These are phyloP conservation scores for Thalia dealbata DNA, from an alignment of 176 grass and related monocot species.

Conservation along the genomic window DNA sequence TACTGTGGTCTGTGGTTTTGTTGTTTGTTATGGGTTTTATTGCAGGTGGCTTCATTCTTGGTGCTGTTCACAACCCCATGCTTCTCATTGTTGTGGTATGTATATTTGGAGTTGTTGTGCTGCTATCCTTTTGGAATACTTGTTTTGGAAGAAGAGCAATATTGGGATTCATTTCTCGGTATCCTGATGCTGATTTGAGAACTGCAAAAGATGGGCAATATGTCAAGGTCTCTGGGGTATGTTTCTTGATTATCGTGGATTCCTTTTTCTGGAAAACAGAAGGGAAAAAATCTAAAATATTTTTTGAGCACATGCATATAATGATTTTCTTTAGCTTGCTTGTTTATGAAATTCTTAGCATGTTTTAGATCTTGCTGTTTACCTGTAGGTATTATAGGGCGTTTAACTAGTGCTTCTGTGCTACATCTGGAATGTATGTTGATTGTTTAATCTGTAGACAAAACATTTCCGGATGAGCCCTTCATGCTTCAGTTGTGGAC, in stretches of 20 bases:
- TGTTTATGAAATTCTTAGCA: background rate
- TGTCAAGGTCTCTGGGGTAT: constrained; percentile 97
- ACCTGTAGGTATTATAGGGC: background rate
- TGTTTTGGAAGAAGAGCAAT: constrained; percentile 67
- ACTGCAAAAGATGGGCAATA: constrained; percentile 86
- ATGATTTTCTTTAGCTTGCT: background rate
- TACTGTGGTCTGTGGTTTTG: constrained; percentile 48
- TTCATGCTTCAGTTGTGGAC: background rate
- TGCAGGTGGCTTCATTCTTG: constrained; percentile 89
- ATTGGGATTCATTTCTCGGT: constrained; percentile 56
- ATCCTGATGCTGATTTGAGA: constrained; percentile 91
- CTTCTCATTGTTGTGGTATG: constrained; percentile 73
- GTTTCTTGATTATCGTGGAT: constrained; percentile 6
- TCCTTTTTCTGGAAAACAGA: background rate
- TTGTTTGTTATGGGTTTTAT: constrained; percentile 75
- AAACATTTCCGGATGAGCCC: background rate
- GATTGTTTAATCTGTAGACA: background rate
- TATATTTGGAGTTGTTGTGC: constrained; percentile 55
- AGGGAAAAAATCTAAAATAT: background rate
- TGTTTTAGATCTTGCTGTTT: background rate
- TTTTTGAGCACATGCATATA: background rate
- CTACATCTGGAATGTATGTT: too few relatives aligned
- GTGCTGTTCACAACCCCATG: constrained; percentile 84
- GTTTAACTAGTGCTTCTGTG: background rate
- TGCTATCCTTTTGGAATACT: constrained; percentile 78